Conservation (phyloP, 768 basidiomycete species). For the Agaricus subrufescens region DNA sequence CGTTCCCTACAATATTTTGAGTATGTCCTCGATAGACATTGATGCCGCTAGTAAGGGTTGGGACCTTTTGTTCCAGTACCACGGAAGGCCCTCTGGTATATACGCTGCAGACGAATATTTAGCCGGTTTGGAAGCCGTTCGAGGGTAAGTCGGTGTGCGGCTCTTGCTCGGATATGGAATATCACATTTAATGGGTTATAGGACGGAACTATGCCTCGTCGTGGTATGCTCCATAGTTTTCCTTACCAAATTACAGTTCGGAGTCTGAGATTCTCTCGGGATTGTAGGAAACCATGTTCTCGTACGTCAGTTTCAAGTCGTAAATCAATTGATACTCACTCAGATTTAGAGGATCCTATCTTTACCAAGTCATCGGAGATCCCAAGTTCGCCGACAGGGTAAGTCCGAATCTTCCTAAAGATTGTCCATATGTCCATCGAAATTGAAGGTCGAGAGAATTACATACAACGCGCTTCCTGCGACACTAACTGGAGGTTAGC, state of each 20-base stretch:
- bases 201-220: constrained; percentile 51
- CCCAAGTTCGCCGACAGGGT: constrained; percentile 46
- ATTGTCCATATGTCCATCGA: background rate
- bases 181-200: constrained; percentile 14
- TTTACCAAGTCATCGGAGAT: constrained; percentile 54
- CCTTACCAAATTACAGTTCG: background rate
- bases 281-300: constrained; percentile 56
- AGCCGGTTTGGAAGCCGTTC: constrained; percentile 47
- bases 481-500: constrained; percentile 38
- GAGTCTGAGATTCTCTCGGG: background rate
- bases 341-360: constrained; percentile 39
- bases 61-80: constrained; percentile 55
- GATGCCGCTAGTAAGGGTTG: constrained; percentile 46
- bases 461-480: constrained; percentile 50
- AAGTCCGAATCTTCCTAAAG: constrained; percentile 8
- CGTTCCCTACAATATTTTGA: background rate
- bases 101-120: constrained; percentile 55
- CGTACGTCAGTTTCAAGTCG: constrained; percentile 27
- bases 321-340: background rate
- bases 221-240: constrained; percentile 31
- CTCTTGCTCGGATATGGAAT: background rate
- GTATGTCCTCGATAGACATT: constrained; percentile 30
- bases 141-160: constrained; percentile 33
- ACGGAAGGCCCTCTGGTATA: constrained; percentile 52
- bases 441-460: constrained; percentile 35